Evolutionary conservation across 345 rosid genomes (phyloP).

Genomic region (Geranium rotundifolium): DNA sequence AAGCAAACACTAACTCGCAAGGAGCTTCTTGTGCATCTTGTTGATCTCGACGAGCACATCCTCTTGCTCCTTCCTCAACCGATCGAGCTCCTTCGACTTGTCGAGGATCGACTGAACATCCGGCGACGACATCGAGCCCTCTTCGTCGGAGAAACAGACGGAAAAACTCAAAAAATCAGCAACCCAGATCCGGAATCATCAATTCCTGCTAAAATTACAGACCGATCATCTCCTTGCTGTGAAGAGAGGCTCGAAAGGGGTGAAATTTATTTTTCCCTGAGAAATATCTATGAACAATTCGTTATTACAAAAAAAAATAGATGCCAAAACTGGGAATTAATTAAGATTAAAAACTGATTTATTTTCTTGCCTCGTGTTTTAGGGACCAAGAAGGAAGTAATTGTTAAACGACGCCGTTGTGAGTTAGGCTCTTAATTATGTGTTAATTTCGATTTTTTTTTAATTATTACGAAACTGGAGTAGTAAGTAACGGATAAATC

Average conservation of each 20-base stretch:
- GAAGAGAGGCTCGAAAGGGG: not conserved
- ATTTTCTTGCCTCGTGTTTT: too few relatives aligned
- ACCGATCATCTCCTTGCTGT: not conserved
- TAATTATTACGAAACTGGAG: too few relatives aligned
- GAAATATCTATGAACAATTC: not conserved
- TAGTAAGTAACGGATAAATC: too few relatives aligned
- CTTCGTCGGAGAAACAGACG: not conserved
- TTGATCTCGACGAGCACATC: slow-evolving; percentile 57
- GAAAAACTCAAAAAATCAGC: not conserved
- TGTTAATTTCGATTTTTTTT: too few relatives aligned
- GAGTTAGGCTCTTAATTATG: too few relatives aligned
- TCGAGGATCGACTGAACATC: slow-evolving; percentile 61
- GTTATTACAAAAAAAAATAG: not conserved
- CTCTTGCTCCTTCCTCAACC: slow-evolving; percentile 68
- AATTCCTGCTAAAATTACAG: not conserved
- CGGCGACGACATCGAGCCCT: slow-evolving; percentile 41
- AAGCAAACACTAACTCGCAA: slow-evolving; percentile 26
- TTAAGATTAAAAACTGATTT: too few relatives aligned
- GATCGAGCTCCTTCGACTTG: slow-evolving; percentile 74
- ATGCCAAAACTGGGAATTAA: too few relatives aligned
- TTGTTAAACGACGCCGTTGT: too few relatives aligned
- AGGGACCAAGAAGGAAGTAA: too few relatives aligned
- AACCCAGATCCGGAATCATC: not conserved
- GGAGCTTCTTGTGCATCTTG: slow-evolving; percentile 83
- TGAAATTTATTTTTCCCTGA: not conserved